Conservation (phyloP, 805 yeast genomes). For the Kuraishia ogatae region DNA sequence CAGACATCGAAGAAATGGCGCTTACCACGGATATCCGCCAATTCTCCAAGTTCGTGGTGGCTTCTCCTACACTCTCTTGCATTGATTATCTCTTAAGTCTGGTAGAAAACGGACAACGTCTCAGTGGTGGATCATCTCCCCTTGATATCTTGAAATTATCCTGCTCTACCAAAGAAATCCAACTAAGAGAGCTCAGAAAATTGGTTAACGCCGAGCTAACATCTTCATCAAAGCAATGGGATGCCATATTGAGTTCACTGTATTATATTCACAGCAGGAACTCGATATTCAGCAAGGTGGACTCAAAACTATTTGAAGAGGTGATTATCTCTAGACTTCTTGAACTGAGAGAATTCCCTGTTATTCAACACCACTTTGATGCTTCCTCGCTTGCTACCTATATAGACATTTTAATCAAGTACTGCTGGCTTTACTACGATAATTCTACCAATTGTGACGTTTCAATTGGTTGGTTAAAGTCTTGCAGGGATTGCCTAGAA, state of each 20-base stretch:
- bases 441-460: conserved; percentile 20
- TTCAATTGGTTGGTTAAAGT: conserved; percentile 17
- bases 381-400: conserved; percentile 12
- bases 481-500: conserved; percentile 11
- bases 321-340: conserved; percentile 15
- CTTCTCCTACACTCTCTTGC: conserved; percentile 9
- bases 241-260: conserved; percentile 15
- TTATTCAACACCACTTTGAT: conserved; percentile 9
- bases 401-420: conserved; percentile 2
- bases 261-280: conserved; percentile 19
- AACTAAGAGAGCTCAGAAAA: conserved; percentile 15
- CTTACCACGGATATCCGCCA: background rate
- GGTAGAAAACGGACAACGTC: conserved; percentile 19
- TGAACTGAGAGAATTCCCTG: conserved; percentile 11
- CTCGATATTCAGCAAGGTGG: conserved; percentile 15
- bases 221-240: conserved; percentile 13
- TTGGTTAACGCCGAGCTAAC: conserved; percentile 17
- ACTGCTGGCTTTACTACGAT: conserved; percentile 19
- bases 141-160: conserved; percentile 15
- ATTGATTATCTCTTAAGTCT: conserved; percentile 7
- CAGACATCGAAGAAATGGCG: background rate
- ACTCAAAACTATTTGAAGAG: conserved; percentile 11
- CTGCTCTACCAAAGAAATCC: conserved; percentile 9
- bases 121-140: conserved; percentile 18
- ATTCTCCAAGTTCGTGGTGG: background rate